phyloP scores from a whole-genome alignment of 1,284 basidiomycete species.

The Malassezia cuniculi region DNA sequence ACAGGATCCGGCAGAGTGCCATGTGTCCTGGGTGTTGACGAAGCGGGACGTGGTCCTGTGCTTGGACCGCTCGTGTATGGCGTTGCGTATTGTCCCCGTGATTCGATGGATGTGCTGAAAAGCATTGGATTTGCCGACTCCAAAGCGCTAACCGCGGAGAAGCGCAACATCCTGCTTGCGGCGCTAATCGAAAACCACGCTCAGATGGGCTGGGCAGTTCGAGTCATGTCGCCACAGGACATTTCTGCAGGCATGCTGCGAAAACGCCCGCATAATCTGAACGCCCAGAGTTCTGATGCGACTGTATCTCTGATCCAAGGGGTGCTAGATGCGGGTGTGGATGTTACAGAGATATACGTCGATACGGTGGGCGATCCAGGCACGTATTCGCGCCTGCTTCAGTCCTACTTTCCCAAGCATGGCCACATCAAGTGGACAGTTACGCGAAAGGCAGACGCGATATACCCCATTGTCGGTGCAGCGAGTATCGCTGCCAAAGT shows the following conservation, averaged over 20 bases:
- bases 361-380: constrained; percentile 82
- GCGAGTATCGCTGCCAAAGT: constrained; percentile 94
- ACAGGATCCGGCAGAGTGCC: constrained; percentile 18
- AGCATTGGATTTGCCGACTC: constrained; percentile 90
- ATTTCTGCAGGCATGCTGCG: constrained; percentile 85
- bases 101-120: constrained; percentile 63
- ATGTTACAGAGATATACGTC: constrained; percentile 79
- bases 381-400: constrained; percentile 55
- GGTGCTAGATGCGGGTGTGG: constrained; percentile 64
- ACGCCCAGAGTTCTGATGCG: constrained; percentile 80
- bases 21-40: constrained; percentile 68
- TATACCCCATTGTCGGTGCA: constrained; percentile 91
- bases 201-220: constrained; percentile 59
- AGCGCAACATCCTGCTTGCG: constrained; percentile 40
- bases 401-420: constrained; percentile 27
- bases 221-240: constrained; percentile 70
- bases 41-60: constrained; percentile 87
- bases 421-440: constrained; percentile 60
- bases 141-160: constrained; percentile 64
- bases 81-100: constrained; percentile 74
- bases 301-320: constrained; percentile 76
- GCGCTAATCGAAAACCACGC: constrained; percentile 24
- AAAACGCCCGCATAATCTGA: constrained; percentile 71
- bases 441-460: constrained; percentile 78
- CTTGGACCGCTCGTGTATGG: constrained; percentile 87